Evolutionary conservation across 495 filamentous ascomycete genomes (phyloP), one percentile per base, ranked within the genome.

Genomic region (Haplographium delicatum): DNA sequence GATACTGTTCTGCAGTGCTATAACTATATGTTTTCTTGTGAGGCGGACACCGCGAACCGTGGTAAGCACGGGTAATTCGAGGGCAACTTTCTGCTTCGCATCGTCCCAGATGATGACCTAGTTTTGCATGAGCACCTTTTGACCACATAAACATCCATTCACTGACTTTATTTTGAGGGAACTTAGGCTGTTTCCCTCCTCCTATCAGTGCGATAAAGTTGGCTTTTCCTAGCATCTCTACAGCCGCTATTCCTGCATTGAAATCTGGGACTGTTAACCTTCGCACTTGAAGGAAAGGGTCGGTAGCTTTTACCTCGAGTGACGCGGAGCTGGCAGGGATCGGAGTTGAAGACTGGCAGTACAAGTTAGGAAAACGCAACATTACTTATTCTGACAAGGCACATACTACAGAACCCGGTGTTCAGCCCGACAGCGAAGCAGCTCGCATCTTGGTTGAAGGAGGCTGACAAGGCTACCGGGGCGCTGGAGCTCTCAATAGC

Each of bases 71-170:
- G 88, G 84, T 35, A 94, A 76, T 0, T 81, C 80, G 37, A 90
- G 78, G 22, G 79, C 84, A 5, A 80, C 75, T 59, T 86, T 87
- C 54, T 85, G 80, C 56, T 86, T 89, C 20, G 73, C 75, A 57
- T 95, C 89, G 63, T 97, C 90, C 93, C 91, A 98, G 51, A 96
- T 86, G 23, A 95, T 79, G 51, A 91, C 73, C 85, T 88, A 35
- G 20, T 11, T 40, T n/a, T n/a, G n/a, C n/a, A n/a, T n/a, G n/a
- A n/a, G n/a, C n/a, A n/a, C n/a, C n/a, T n/a, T n/a, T n/a, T n/a
- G n/a, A n/a, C n/a, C n/a, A n/a, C n/a, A n/a, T n/a, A n/a, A n/a
- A n/a, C n/a, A n/a, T n/a, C n/a, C n/a, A n/a, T n/a, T 22, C 6
- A 42, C 39, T 62, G 58, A 85, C 90, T 70, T 95, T 95, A 70